phyloP scores from a whole-genome alignment of 805 yeast genomes.

The Metschnikowia amazonensis region DNA sequence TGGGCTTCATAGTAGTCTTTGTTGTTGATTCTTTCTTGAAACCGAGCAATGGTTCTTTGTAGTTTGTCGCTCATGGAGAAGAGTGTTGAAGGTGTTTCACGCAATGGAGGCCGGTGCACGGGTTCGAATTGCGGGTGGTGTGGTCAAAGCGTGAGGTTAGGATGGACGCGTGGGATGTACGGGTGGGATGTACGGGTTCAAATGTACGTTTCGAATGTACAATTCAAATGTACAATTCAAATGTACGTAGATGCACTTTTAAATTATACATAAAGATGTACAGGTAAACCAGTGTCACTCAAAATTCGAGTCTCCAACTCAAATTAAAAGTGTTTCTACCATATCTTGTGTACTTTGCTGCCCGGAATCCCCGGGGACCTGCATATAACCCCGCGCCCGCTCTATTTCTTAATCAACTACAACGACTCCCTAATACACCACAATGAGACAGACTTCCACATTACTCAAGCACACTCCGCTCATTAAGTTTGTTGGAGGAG shows the following conservation, averaged over 20 bases:
- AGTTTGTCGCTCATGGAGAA: conserved; percentile 37
- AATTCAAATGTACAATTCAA: too few species aligned
- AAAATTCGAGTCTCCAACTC: too few species aligned
- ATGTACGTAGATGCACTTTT: too few species aligned
- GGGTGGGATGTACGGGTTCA: too few species aligned
- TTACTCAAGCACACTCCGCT: conserved; percentile 54
- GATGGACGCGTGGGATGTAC: too few species aligned
- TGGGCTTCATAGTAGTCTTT: conserved; percentile 93
- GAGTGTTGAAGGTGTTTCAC: background rate
- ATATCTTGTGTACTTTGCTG: too few species aligned
- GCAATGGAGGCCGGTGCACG: background rate
- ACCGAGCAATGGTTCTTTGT: conserved; percentile 58
- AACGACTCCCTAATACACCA: background rate
- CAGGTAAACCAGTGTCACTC: too few species aligned
- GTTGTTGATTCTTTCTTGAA: conserved; percentile 61
- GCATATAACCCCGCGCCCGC: conserved; percentile 6
- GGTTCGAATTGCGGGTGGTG: too few species aligned
- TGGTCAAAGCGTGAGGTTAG: too few species aligned
- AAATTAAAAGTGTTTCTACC: too few species aligned
- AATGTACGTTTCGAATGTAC: too few species aligned
- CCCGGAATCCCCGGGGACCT: conserved; percentile 3
- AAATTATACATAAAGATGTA: too few species aligned
- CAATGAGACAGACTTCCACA: conserved; percentile 33
- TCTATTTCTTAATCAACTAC: background rate
- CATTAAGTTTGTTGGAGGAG: conserved; percentile 85